Evolutionary conservation across 306 rosid genomes (phyloP), one percentile per base, ranked within the genome.

Genomic region (Betula pendula): DNA sequence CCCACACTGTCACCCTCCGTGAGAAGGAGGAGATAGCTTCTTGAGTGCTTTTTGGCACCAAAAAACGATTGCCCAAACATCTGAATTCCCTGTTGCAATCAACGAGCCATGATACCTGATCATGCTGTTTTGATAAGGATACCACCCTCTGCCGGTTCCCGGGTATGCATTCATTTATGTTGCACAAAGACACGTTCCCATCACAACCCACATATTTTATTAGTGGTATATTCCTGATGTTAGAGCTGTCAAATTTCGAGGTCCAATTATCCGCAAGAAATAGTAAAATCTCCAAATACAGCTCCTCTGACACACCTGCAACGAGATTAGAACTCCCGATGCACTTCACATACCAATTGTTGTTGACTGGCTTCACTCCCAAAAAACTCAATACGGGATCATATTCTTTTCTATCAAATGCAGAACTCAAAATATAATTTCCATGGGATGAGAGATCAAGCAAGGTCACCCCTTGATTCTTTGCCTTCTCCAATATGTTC

Each of bases 321-420:
- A 88, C 89, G 42, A 93, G 85, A 71, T 79, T 73, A 20, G 86
- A 77, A 68, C 93, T 80, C 80, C 77, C 84, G 16, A 93, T 77
- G 87, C 93, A 93, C 84, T 85, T 93, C 4, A 77, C 88, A 79
- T 90, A 93, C 97, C 94, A 93, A 22, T 85, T 86, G 52, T 5
- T 53, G n/a, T 62, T 27, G 19, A 90, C 94, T 0, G 2, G 50
- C 17, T 87, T 24, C 40, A 93, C 86, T 45, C 66, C 91, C 50
- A 93, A 81, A 80, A 87, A 90, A 24, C 35, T 63, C 24, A 90
- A 86, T 20, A 88, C 60, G 13, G 22, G 6, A 74, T 87, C 86
- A 24, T 80, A 90, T 73, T 79, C 81, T 11, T 3, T 8, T 8
- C 8, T 62, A 63, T 93, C 97, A 31, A 93, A 81, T 3, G 94